A percentile compares a stretch with the other conserved stretches of the same genome.
These are phyloP conservation scores for Primulina huaijiensis DNA, from an alignment of 257 asterid genomes.

Conservation along the genomic window DNA sequence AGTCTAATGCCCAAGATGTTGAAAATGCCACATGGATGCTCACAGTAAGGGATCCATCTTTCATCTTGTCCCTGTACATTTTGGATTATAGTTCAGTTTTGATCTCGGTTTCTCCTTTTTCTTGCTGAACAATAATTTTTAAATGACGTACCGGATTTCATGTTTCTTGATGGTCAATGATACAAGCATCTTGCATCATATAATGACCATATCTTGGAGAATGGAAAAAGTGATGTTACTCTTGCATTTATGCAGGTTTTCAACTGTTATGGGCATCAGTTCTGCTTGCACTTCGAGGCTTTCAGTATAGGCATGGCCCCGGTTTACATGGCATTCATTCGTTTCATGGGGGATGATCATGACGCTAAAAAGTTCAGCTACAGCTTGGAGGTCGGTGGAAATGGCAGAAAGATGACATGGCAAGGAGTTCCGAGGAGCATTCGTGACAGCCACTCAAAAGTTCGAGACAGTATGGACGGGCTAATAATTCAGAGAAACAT, in stretches of 20 bases:
- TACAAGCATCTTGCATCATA: background rate
- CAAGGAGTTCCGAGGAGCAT: slow-evolving; percentile 59
- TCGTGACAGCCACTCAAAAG: slow-evolving; percentile 46
- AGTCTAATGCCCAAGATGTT: slow-evolving; percentile 48
- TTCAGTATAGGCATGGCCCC: slow-evolving; percentile 52
- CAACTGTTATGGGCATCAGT: slow-evolving; percentile 56
- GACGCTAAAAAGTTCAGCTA: slow-evolving; percentile 49
- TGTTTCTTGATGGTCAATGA: background rate
- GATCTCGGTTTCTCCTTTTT: background rate
- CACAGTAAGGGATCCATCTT: slow-evolving; percentile 36
- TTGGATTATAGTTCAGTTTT: background rate
- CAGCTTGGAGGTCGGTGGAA: slow-evolving; percentile 47
- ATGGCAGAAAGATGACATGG: slow-evolving; percentile 51
- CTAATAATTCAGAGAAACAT: slow-evolving; percentile 48
- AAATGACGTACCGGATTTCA: background rate
- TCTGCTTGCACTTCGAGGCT: slow-evolving; percentile 65
- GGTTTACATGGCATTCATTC: slow-evolving; percentile 58
- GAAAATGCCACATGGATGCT: slow-evolving; percentile 62
- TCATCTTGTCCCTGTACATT: background rate
- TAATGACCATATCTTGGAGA: background rate
- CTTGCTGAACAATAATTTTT: background rate
- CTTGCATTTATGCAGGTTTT: slow-evolving; percentile 36
- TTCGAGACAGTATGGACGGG: slow-evolving; percentile 60
- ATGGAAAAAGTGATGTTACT: background rate
- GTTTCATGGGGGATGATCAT: slow-evolving; percentile 60